A percentile compares a stretch with the other conserved stretches of the same genome.
Evolutionary conservation across 345 rosid species (phyloP).

Genomic region (Noccaea bulbosa): DNA sequence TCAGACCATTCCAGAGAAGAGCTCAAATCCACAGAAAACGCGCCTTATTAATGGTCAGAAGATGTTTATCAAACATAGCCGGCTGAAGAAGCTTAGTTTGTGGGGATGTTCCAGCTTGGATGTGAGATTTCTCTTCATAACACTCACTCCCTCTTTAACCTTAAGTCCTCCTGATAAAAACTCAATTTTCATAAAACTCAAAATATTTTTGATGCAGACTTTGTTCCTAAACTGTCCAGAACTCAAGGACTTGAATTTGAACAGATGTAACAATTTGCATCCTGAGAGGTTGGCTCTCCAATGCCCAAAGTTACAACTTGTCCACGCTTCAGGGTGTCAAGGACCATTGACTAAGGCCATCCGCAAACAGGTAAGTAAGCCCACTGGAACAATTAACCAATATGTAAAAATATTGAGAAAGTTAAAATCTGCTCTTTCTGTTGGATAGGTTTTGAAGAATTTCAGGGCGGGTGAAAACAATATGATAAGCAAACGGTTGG

Average conservation of each 20-base stretch:
- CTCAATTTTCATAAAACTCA: slow-evolving; percentile 9
- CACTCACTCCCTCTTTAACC: too few species aligned
- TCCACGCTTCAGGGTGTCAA: slow-evolving; percentile 84
- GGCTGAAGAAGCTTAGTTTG: slow-evolving; percentile 83
- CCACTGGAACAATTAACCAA: too few species aligned
- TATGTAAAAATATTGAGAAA: too few species aligned
- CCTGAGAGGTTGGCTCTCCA: slow-evolving; percentile 78
- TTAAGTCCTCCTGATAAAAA: neutral
- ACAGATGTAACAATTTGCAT: slow-evolving; percentile 73
- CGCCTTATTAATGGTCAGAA: slow-evolving; percentile 56
- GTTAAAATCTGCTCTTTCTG: too few species aligned
- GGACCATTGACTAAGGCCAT: slow-evolving; percentile 63
- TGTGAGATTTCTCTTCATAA: slow-evolving; percentile 55
- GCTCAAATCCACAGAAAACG: slow-evolving; percentile 51
- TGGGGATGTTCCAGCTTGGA: slow-evolving; percentile 99
- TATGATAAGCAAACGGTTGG: too few species aligned
- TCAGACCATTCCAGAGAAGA: slow-evolving; percentile 10
- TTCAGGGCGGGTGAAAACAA: too few species aligned
- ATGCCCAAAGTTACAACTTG: slow-evolving; percentile 77
- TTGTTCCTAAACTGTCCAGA: slow-evolving; percentile 85
- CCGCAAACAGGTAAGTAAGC: slow-evolving; percentile 66
- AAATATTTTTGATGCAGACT: slow-evolving; percentile 57
- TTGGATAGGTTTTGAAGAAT: too few species aligned
- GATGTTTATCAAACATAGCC: slow-evolving; percentile 80
- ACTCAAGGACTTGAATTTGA: slow-evolving; percentile 83